These are phyloP conservation scores for Fraxinus sp. DNA, from an alignment of 305 asterid genomes.

Conservation along the genomic window DNA sequence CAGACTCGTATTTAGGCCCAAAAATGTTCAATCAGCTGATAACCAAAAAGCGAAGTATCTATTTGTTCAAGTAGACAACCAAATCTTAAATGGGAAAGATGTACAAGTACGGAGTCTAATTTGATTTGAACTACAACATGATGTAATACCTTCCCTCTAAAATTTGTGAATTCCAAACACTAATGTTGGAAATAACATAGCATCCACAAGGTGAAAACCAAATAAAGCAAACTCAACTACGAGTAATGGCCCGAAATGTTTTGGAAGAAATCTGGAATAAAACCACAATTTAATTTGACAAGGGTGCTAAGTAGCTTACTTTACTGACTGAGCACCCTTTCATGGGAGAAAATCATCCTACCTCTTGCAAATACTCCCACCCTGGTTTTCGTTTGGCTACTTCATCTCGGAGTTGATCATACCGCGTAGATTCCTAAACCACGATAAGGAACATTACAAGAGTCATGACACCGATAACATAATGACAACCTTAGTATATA, in stretches of 20 bases:
- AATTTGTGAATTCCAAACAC: not conserved
- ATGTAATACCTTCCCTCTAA: not conserved
- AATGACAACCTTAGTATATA: slow-evolving; percentile 6
- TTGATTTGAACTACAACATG: not conserved
- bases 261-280: not conserved
- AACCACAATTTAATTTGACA: not conserved
- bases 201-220: not conserved
- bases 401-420: slow-evolving; percentile 87
- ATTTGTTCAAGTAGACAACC: not conserved
- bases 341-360: slow-evolving; percentile 30
- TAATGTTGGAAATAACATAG: slow-evolving; percentile 1
- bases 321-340: not conserved
- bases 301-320: not conserved
- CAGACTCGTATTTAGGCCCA: not conserved
- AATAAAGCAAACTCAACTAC: not conserved
- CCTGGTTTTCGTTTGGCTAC: slow-evolving; percentile 87
- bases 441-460: slow-evolving; percentile 10
- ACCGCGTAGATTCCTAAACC: slow-evolving; percentile 76
- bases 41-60: not conserved
- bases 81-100: not conserved
- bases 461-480: slow-evolving; percentile 19
- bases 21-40: not conserved
- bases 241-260: not conserved
- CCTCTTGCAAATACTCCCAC: slow-evolving; percentile 97
- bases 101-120: not conserved